Evolutionary conservation across 352 stramenopile genomes (phyloP).

Genomic region (Globisporangium nodosum): DNA sequence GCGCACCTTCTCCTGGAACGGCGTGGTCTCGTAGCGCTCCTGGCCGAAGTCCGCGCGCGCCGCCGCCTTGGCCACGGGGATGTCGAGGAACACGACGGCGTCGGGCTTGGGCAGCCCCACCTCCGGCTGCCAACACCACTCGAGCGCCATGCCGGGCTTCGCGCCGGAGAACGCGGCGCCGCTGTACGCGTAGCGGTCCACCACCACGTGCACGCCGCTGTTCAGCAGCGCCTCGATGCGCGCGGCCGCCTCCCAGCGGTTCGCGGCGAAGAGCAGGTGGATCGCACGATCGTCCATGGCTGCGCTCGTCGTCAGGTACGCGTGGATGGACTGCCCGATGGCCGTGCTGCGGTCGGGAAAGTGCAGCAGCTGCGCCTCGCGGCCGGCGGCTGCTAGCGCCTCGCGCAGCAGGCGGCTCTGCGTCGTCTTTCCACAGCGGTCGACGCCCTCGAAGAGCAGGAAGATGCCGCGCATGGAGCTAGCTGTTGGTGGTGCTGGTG

Average conservation of each 20-base stretch:
- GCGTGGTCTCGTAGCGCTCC: slow-evolving; percentile 89
- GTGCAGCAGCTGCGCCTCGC: slow-evolving; percentile 50
- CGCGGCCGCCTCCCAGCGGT: slow-evolving; percentile 96
- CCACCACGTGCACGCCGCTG: slow-evolving; percentile 90
- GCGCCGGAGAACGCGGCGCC: slow-evolving; percentile 97
- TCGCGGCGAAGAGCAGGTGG: slow-evolving; percentile 99
- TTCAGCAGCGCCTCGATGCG: slow-evolving; percentile 64
- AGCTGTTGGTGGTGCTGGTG: background rate
- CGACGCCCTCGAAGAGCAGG: slow-evolving; percentile 98
- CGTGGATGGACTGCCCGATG: slow-evolving; percentile 97
- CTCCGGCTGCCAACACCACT: slow-evolving; percentile 98
- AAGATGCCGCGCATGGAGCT: slow-evolving; percentile 88
- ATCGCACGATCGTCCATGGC: slow-evolving; percentile 96
- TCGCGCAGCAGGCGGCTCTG: slow-evolving; percentile 93
- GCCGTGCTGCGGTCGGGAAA: slow-evolving; percentile 82
- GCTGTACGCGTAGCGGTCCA: slow-evolving; percentile 97
- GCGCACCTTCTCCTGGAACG: slow-evolving; percentile 86
- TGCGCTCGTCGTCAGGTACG: slow-evolving; percentile 90
- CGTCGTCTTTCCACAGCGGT: slow-evolving; percentile 99
- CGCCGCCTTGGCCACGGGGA: slow-evolving; percentile 87
- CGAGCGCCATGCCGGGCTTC: slow-evolving; percentile 91
- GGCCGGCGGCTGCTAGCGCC: slow-evolving; percentile 22
- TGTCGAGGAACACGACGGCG: slow-evolving; percentile 96
- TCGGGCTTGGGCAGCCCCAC: slow-evolving; percentile 96
- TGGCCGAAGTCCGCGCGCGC: slow-evolving; percentile 92